Conservation (phyloP, 2,329 filamentous ascomycete species). For the Fusarium pseudonygamai region DNA sequence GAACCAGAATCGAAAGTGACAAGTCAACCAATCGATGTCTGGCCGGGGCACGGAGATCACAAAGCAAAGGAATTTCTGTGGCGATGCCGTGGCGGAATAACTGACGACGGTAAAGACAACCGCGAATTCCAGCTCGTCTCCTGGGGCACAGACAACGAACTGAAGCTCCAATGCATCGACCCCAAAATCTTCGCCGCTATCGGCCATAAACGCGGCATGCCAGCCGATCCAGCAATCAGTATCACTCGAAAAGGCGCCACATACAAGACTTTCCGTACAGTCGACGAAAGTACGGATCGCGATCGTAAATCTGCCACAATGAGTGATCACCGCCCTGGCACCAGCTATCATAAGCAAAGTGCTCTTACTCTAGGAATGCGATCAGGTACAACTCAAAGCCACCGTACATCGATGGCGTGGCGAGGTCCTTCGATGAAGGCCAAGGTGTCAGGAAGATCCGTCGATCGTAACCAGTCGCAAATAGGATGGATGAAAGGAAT, state of each 20-base stretch:
- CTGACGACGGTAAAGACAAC: constrained; percentile 76
- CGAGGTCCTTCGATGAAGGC: constrained; percentile 68
- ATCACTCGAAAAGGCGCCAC: constrained; percentile 84
- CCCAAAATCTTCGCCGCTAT: constrained; percentile 71
- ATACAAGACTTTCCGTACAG: constrained; percentile 86
- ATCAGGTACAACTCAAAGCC: constrained; percentile 42
- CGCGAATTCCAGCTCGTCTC: constrained; percentile 93
- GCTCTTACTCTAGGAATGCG: constrained; percentile 57
- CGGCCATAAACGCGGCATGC: constrained; percentile 76
- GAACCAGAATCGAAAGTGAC: constrained; percentile 55
- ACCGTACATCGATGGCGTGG: constrained; percentile 56
- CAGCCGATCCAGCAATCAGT: constrained; percentile 70
- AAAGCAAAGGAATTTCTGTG: constrained; percentile 93
- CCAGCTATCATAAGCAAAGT: constrained; percentile 54
- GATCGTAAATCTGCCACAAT: constrained; percentile 70
- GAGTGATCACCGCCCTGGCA: constrained; percentile 65
- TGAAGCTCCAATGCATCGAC: constrained; percentile 80
- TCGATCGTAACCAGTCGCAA: constrained; percentile 63
- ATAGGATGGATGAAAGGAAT: constrained; percentile 77
- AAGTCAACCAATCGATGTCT: constrained; percentile 64
- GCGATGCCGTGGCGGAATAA: constrained; percentile 77
- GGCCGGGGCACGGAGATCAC: constrained; percentile 68
- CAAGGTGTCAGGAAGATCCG: constrained; percentile 54
- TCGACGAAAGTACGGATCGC: constrained; percentile 66
- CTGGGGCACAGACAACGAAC: constrained; percentile 87